Conservation (phyloP, 2,329 filamentous ascomycete genomes). For the Colletotrichum ledebouriae region DNA sequence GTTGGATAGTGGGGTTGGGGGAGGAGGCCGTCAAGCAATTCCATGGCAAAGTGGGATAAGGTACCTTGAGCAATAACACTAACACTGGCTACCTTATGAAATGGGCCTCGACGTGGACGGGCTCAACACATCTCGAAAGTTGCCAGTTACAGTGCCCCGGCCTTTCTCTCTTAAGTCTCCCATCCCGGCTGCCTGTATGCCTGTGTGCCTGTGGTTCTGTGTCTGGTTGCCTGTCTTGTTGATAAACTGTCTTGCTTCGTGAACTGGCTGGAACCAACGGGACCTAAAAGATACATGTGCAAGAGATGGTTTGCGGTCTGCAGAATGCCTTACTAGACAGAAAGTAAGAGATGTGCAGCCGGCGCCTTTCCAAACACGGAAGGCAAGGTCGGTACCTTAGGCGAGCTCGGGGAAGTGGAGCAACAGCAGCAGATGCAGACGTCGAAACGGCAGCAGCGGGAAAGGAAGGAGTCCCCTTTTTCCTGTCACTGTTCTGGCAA, state of each 20-base stretch:
- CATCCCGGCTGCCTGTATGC: too few species aligned
- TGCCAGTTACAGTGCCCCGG: too few species aligned
- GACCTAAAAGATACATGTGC: too few species aligned
- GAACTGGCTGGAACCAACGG: too few species aligned
- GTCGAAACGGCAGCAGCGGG: slow-evolving; percentile 25
- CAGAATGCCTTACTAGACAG: not conserved
- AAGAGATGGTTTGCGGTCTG: not conserved
- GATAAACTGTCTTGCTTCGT: not conserved
- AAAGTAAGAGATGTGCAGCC: slow-evolving; percentile 22
- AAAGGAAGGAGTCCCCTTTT: not conserved
- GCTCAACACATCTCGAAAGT: too few species aligned
- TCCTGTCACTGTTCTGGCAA: slow-evolving; percentile 5
- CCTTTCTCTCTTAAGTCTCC: too few species aligned
- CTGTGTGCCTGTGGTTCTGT: too few species aligned
- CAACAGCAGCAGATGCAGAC: slow-evolving; percentile 27
- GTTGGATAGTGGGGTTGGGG: not conserved
- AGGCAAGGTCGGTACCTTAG: slow-evolving; percentile 8
- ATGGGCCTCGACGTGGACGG: not conserved
- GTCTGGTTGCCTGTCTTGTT: not conserved
- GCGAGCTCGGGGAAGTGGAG: slow-evolving; percentile 35
- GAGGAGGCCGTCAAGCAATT: not conserved
- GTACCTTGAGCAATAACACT: not conserved
- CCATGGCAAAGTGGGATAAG: slow-evolving; percentile 11
- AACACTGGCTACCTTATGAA: not conserved
- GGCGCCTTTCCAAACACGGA: slow-evolving; percentile 34